Evolutionary conservation across 306 rosid genomes (phyloP).

Genomic region (Inga laurina): DNA sequence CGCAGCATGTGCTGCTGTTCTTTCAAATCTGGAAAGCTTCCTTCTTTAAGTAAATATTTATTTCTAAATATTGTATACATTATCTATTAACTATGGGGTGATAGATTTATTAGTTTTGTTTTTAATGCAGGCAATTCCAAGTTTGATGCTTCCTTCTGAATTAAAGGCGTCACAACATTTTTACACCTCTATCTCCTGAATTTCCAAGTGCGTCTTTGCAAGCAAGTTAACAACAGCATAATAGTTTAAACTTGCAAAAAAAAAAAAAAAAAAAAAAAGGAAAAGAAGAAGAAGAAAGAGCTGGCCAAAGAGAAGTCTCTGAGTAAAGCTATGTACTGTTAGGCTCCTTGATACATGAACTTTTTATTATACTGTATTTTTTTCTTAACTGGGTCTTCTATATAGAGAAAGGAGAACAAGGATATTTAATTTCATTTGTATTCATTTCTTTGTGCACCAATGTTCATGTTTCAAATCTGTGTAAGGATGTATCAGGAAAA

Average conservation of each 20-base stretch:
- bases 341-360: conserved; percentile 25
- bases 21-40: conserved; percentile 43
- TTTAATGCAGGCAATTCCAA: too few relatives aligned
- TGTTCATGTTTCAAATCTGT: too few relatives aligned
- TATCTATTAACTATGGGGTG: too few relatives aligned
- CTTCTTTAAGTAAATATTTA: too few relatives aligned
- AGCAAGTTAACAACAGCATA: conserved; percentile 24
- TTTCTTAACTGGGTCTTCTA: neutral
- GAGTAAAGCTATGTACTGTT: conserved; percentile 26
- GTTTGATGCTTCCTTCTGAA: too few relatives aligned
- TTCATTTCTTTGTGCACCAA: neutral
- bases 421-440: neutral
- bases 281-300: conserved; percentile 37
- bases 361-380: neutral
- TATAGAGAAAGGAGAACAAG: neutral
- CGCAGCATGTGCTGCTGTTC: conserved; percentile 56
- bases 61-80: too few relatives aligned
- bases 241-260: conserved; percentile 3
- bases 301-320: conserved; percentile 40
- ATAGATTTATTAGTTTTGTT: too few relatives aligned
- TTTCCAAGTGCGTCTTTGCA: conserved; percentile 33
- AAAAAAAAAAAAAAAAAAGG: conserved; percentile 21
- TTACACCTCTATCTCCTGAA: neutral
- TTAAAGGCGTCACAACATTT: too few relatives aligned
- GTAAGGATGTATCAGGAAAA: too few relatives aligned